Evolutionary conservation across 768 basidiomycete genomes (phyloP), one percentile per base, ranked within the genome.

Genomic region (Tulasnella sp.): DNA sequence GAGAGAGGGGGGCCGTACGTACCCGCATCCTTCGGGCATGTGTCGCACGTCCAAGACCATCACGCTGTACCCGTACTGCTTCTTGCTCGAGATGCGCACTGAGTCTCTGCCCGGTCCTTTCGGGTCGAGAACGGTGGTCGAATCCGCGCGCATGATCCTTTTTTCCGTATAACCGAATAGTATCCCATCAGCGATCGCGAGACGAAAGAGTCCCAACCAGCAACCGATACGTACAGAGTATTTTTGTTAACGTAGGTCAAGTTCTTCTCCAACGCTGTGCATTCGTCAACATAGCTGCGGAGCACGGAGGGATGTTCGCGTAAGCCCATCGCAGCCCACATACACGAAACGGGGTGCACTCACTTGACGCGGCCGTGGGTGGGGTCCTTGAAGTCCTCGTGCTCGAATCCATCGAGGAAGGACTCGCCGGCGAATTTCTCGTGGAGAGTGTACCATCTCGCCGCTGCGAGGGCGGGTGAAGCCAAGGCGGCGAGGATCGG

Each of bases 71-170:
- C 80, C 82, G 74, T 84, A 88, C 42, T 81, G 78, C 69, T 85
- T 85, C 74, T 85, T 85, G 17, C 86, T 86, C 71, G 78, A 79
- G 65, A 89, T 77, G 41, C 88, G 81, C 72, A 89, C 84, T 36
- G 86, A 87, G 76, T 87, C 83, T 88, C 88, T n/a, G n/a, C n/a
- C n/a, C 35, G 85, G 80, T 0, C 85, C 87, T 68, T 78, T 80
- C 1, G 86, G 41, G 72, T 76, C 79, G 19, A 90, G 80, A 8
- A 75, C 77, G 1, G 83, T 86, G 34, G 80, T 86, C 73, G 77
- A 78, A 77, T 89, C 88, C 6, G 85, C 83, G 36, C 88, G 85
- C 66, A 89, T 78, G 72, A 88, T 80, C 44, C 44, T 5, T 47
- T 47, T 47, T 7, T 47, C 44, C 44, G 16, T 47, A 1, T n/a